Conservation (phyloP, 1,284 basidiomycete species). For the Flammula alnicola region DNA sequence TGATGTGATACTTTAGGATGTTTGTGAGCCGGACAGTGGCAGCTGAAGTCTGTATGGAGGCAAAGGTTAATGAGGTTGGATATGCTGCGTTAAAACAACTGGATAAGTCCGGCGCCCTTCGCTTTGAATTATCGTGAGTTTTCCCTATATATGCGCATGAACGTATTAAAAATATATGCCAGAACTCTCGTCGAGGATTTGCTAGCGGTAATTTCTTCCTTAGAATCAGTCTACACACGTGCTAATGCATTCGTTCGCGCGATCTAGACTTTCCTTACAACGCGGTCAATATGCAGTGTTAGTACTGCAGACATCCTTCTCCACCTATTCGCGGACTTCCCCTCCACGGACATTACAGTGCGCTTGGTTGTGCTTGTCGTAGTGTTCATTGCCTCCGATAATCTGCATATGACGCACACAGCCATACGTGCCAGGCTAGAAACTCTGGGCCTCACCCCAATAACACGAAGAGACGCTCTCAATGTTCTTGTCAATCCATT, state of each 20-base stretch:
- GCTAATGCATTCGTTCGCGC: background rate
- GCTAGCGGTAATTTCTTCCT: constrained; percentile 50
- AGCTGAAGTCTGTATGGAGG: constrained; percentile 79
- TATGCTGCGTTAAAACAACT: constrained; percentile 69
- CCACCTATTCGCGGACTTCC: constrained; percentile 67
- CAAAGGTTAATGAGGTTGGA: constrained; percentile 65
- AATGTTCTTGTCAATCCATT: constrained; percentile 71
- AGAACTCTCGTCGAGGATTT: constrained; percentile 63
- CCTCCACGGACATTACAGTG: constrained; percentile 57
- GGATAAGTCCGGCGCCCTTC: constrained; percentile 61
- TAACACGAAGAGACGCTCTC: constrained; percentile 61
- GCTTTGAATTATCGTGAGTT: constrained; percentile 61
- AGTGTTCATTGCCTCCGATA: constrained; percentile 57
- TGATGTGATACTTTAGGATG: constrained; percentile 53
- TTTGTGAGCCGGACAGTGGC: constrained; percentile 79
- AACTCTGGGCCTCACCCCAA: constrained; percentile 52
- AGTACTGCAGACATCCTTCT: constrained; percentile 56
- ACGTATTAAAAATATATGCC: constrained; percentile 5
- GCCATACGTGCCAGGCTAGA: constrained; percentile 50
- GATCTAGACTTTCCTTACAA: constrained; percentile 66
- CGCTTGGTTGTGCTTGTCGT: constrained; percentile 71
- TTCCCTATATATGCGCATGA: background rate
- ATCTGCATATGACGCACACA: constrained; percentile 36
- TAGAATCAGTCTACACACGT: background rate
- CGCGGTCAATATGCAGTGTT: constrained; percentile 62